Evolutionary conservation across 169 alveolate species (phyloP), one percentile per base, ranked within the genome.

Genomic region (Plasmodium vinckei): DNA sequence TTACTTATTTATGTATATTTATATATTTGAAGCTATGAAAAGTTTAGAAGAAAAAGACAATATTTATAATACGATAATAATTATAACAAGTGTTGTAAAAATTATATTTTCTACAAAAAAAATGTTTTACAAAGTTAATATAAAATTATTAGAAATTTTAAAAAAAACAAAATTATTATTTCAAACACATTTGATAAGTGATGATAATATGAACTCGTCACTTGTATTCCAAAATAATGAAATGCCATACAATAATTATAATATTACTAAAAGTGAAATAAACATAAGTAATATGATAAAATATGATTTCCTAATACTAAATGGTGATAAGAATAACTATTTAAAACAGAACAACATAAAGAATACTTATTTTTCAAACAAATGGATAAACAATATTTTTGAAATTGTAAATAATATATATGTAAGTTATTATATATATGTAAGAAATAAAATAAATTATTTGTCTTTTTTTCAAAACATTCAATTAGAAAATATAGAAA

Each of bases 351-450:
- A 33, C 5, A 1, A 33, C 42, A 33, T 33, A 33, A 33, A 27
- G 25, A 49, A 27, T 23, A 56, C 42, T 6, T 23, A 75, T 69
- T 75, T 75, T 67, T 9, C 3, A 33, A 64, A 70, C 25, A 33
- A 49, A 17, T 86, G 91, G 91, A 53, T 86, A 23, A 56, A 21
- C 17, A 86, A 86, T 68, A 47, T 86, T 9, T 86, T 86, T 64
- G 87, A 86, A 86, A 13, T 86, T 69, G 79, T 86, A 15, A 86
- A 86, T 49, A 86, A 86, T 39, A 70, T 86, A 13, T 86, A 69
- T 47, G 17, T 86, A 12, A 86, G 91, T 54, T 72, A 86, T 69
- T 86, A 46, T 54, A 19, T 86, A 19, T n/a, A 69, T 46, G 21
- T 39, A 61, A 25, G 42, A 72, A 86, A 86, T 42, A 61, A 27